Evolutionary conservation across 441 rosid genomes (phyloP).

Genomic region (Populus hybrid): DNA sequence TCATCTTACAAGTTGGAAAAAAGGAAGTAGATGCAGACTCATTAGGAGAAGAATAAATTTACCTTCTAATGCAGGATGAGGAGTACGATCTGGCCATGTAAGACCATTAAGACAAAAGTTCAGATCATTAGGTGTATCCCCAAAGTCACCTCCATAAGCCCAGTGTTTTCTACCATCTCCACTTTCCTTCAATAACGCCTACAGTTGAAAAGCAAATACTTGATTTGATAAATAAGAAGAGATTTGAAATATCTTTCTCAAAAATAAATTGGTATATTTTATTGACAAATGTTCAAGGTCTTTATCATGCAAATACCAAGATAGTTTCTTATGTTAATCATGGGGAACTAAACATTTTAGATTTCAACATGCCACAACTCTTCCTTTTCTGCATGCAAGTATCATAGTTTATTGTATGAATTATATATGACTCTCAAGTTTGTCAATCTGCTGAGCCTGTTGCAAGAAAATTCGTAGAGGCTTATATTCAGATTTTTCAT

Average conservation of each 20-base stretch:
- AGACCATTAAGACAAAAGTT: conserved; percentile 93
- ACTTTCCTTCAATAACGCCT: conserved; percentile 75
- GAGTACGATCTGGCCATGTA: conserved; percentile 91
- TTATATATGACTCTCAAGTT: neutral
- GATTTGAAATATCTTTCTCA: no score
- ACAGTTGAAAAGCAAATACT: conserved; percentile 18
- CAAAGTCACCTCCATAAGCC: conserved; percentile 99
- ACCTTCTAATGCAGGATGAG: conserved; percentile 94
- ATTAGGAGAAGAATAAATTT: conserved; percentile 20
- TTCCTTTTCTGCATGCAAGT: neutral
- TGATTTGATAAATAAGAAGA: neutral
- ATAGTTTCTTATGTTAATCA: neutral
- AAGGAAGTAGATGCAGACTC: conserved; percentile 3
- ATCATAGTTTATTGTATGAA: neutral
- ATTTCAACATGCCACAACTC: neutral
- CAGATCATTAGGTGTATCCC: conserved; percentile 88
- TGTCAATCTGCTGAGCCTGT: neutral
- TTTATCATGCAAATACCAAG: neutral
- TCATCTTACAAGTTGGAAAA: conserved; percentile 6
- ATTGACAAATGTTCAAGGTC: neutral
- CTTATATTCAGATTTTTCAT: neutral
- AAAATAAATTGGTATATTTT: no score
- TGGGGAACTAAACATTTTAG: neutral
- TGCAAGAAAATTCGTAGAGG: neutral
- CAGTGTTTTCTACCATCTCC: conserved; percentile 70